Evolutionary conservation across 305 asterid species (phyloP).

Genomic region (Ilex paraguariensis): DNA sequence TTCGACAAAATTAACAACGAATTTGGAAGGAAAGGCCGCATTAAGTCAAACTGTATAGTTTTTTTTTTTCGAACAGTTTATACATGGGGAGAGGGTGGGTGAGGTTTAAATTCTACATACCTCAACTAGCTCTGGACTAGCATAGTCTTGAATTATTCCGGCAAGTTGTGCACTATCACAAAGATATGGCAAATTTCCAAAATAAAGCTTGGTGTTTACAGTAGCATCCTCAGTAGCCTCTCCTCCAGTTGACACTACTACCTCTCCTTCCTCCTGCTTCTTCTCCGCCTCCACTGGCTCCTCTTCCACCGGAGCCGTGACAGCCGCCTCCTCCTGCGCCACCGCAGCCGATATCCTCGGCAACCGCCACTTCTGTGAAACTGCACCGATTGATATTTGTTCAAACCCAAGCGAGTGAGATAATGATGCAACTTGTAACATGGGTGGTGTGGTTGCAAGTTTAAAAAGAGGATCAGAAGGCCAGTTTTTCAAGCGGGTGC

Average conservation of each 20-base stretch:
- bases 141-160: constrained; percentile 78
- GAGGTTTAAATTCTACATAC: constrained; percentile 19
- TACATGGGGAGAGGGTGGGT: no score
- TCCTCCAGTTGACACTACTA: constrained; percentile 22
- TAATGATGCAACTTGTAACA: constrained; percentile 23
- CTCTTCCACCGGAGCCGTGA: constrained; percentile 29
- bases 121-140: constrained; percentile 88
- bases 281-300: constrained; percentile 15
- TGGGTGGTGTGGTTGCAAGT: constrained; percentile 32
- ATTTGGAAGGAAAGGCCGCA: no score
- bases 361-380: constrained; percentile 33
- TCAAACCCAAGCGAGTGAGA: constrained; percentile 32
- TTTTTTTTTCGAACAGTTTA: no score
- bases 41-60: no score
- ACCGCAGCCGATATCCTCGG: constrained; percentile 44
- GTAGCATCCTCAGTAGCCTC: constrained; percentile 18
- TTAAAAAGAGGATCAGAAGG: constrained; percentile 30
- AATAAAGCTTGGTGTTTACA: constrained; percentile 66
- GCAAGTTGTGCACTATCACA: constrained; percentile 95
- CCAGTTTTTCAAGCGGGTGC: constrained; percentile 30
- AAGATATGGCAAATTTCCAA: constrained; percentile 82
- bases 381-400: constrained; percentile 12
- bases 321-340: constrained; percentile 54
- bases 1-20: no score
- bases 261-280: constrained; percentile 14